Conservation (phyloP, 805 yeast species). For the Ogataea paradorogensis region DNA sequence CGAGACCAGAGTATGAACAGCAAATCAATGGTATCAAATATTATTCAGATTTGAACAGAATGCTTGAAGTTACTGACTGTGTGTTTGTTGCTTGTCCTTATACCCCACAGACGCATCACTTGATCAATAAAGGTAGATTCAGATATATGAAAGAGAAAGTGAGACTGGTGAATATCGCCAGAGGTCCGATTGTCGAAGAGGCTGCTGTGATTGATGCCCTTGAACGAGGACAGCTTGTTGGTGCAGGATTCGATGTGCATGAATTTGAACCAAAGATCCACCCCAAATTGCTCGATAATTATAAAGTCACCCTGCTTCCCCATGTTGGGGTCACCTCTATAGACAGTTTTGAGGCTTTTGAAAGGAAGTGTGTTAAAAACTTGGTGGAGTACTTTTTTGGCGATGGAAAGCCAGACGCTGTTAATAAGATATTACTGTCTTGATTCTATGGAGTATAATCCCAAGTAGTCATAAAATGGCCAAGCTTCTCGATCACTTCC, state of each 20-base stretch:
- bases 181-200: conserved; percentile 41
- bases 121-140: conserved; percentile 34
- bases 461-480: background rate
- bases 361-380: conserved; percentile 37
- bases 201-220: conserved; percentile 39
- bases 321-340: conserved; percentile 38
- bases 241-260: conserved; percentile 43
- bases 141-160: conserved; percentile 29
- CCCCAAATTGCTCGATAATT: conserved; percentile 33
- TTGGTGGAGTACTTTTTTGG: conserved; percentile 36
- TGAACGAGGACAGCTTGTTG: conserved; percentile 41
- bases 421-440: conserved; percentile 7
- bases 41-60: conserved; percentile 25
- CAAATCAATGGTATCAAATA: conserved; percentile 33
- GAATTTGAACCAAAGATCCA: conserved; percentile 41
- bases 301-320: conserved; percentile 37
- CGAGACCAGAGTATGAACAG: conserved; percentile 31
- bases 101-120: conserved; percentile 37
- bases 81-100: conserved; percentile 40
- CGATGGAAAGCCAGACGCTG: conserved; percentile 30
- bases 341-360: conserved; percentile 38
- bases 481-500: too few species aligned
- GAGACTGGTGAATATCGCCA: conserved; percentile 36
- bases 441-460: background rate
- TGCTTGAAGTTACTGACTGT: conserved; percentile 31